A percentile compares a stretch with the other conserved stretches of the same genome.
Evolutionary conservation across 2,329 filamentous ascomycete species (phyloP).

Genomic region (Pseudovirgaria hyperparasitica): DNA sequence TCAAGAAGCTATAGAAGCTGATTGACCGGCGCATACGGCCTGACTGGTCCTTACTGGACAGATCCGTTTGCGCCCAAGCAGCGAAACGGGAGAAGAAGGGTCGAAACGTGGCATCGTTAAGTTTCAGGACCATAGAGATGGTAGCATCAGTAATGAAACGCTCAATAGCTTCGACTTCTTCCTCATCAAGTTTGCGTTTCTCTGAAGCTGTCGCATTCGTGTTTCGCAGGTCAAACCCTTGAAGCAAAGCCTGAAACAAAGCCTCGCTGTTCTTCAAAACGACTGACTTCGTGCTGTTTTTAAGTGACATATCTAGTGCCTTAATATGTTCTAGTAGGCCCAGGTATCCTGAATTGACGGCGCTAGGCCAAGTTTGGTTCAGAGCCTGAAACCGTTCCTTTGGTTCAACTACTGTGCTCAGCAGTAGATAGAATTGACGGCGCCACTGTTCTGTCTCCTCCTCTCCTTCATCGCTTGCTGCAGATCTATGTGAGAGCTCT

Average conservation of each 20-base stretch:
- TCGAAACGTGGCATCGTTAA: slow-evolving; percentile 87
- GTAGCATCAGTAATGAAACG: slow-evolving; percentile 53
- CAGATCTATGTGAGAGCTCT: slow-evolving; percentile 58
- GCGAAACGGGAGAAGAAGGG: slow-evolving; percentile 81
- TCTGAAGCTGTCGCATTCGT: slow-evolving; percentile 35
- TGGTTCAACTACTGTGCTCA: slow-evolving; percentile 66
- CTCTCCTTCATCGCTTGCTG: slow-evolving; percentile 46
- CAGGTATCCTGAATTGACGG: slow-evolving; percentile 48
- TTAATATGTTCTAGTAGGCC: slow-evolving; percentile 58
- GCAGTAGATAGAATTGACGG: slow-evolving; percentile 54
- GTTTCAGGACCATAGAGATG: slow-evolving; percentile 88
- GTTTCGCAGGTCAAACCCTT: slow-evolving; percentile 53
- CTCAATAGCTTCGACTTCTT: slow-evolving; percentile 49
- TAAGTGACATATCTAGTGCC: slow-evolving; percentile 57
- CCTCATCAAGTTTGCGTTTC: slow-evolving; percentile 26
- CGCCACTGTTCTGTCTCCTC: slow-evolving; percentile 55
- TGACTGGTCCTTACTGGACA: slow-evolving; percentile 48
- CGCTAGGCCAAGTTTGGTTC: slow-evolving; percentile 56
- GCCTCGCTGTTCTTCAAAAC: slow-evolving; percentile 62
- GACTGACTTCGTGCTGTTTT: slow-evolving; percentile 63
- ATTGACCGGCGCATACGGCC: slow-evolving; percentile 53
- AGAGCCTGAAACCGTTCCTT: slow-evolving; percentile 65
- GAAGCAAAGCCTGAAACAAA: slow-evolving; percentile 50
- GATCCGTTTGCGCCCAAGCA: slow-evolving; percentile 57
- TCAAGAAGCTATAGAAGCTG: slow-evolving; percentile 70